Percentiles rank a stretch among this genome's conserved stretches.
Conservation (phyloP, 495 filamentous ascomycete genomes). For the Xylaria scruposa region DNA sequence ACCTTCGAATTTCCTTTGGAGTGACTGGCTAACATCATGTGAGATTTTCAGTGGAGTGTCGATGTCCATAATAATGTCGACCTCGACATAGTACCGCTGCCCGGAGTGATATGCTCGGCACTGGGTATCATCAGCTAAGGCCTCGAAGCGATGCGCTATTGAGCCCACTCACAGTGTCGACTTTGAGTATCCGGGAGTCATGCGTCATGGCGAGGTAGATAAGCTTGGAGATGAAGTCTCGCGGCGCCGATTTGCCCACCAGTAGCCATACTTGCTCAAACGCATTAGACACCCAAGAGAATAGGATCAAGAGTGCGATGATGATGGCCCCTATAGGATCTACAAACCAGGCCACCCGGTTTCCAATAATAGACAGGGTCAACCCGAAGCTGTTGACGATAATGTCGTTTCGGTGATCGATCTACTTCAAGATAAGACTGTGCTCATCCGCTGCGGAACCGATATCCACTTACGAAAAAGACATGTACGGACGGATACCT, state of each 20-base stretch:
- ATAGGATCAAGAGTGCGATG: slow-evolving; percentile 61
- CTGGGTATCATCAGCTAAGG: slow-evolving; percentile 13
- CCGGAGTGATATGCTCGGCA: slow-evolving; percentile 63
- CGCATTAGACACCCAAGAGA: slow-evolving; percentile 61
- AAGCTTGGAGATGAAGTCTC: slow-evolving; percentile 62
- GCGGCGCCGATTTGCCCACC: slow-evolving; percentile 61
- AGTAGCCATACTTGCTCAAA: slow-evolving; percentile 64
- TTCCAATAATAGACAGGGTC: slow-evolving; percentile 60
- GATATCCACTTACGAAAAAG: slow-evolving; percentile 51
- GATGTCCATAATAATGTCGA: slow-evolving; percentile 64
- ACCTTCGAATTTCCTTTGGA: slow-evolving; percentile 63
- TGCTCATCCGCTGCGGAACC: background rate
- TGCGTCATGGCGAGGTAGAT: slow-evolving; percentile 64
- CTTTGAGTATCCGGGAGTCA: slow-evolving; percentile 57
- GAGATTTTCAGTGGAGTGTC: slow-evolving; percentile 55
- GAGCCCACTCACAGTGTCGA: slow-evolving; percentile 49
- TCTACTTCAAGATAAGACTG: slow-evolving; percentile 23
- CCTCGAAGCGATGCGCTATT: slow-evolving; percentile 34
- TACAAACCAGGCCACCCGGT: slow-evolving; percentile 60
- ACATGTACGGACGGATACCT: slow-evolving; percentile 61
- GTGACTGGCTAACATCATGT: slow-evolving; percentile 60
- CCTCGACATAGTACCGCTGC: slow-evolving; percentile 62
- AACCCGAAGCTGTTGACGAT: slow-evolving; percentile 61
- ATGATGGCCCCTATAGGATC: slow-evolving; percentile 63
- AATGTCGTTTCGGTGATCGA: slow-evolving; percentile 64